Evolutionary conservation across 1,284 basidiomycete genomes (phyloP), one percentile per base, ranked within the genome.

Genomic region (Apiotrichum laibachii): DNA sequence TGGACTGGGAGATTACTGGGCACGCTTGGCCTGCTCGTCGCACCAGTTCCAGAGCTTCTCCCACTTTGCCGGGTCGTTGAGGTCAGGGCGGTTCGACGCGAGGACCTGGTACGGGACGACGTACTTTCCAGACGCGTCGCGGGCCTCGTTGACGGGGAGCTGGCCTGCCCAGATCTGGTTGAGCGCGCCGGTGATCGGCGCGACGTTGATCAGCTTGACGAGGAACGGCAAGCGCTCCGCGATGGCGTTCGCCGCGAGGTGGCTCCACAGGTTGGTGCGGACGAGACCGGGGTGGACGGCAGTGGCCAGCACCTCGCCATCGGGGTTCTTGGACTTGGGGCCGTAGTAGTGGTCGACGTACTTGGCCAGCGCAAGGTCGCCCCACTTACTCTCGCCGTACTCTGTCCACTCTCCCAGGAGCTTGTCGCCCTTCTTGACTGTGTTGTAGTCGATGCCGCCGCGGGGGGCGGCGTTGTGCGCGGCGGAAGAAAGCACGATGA

Each of bases 341-440:
- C 59, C 59, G 50, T 72, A 70, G n/a, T 60, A 49, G 53, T 59
- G 53, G 49, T 73, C 55, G 13, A 75, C 48, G 34, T 64, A 72
- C 35, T 65, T 67, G 2, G 69, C 67, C 2, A 72, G 53, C 9
- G 75, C 73, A 31, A 75, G 62, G 61, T 73, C 60, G 6, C 72
- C 85, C 64, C 76, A 79, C 78, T 86, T 86, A 61, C 80, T 81
- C 66, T 84, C 81, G 11, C 66, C 65, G 64, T 85, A 85, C 47
- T 83, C 76, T 0, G 61, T 48, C 56, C 63, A 64, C 5, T 67
- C 56, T 5, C 62, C 59, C 6, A 70, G 42, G 56, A 77, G 63
- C 26, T 63, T 52, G 31, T 58, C 64, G 6, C 67, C 67, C 84
- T 82, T 53, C 2, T 63, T 39, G 15, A 76, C 59, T 4, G 59